These are phyloP conservation scores for Pyrenochaeta sp. DNA, from an alignment of 2,329 filamentous ascomycete genomes.

Conservation along the genomic window DNA sequence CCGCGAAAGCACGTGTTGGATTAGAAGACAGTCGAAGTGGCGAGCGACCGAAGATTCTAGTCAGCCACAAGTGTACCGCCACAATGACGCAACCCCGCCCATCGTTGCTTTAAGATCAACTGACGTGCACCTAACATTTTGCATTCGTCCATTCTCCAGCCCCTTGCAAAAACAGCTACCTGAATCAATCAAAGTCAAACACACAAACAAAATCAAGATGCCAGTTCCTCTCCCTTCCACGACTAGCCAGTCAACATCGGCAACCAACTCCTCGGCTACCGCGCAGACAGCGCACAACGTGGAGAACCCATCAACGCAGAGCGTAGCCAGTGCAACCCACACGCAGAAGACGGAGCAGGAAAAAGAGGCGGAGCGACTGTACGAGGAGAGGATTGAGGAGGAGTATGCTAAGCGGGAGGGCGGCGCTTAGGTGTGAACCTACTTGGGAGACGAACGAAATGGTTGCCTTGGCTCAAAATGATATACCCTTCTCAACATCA, in stretches of 20 bases:
- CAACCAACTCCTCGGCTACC: constrained; percentile 26
- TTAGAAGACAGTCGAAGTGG: constrained; percentile 4
- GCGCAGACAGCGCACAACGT: constrained; percentile 37
- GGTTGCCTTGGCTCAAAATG: not conserved
- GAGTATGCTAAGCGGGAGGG: constrained; percentile 52
- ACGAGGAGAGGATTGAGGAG: constrained; percentile 51
- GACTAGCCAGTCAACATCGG: constrained; percentile 17
- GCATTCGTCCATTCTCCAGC: too few species aligned
- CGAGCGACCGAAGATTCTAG: constrained; percentile 29
- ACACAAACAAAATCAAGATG: constrained; percentile 20
- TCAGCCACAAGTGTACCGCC: constrained; percentile 38
- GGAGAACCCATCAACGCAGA: constrained; percentile 32
- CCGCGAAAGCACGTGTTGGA: not conserved
- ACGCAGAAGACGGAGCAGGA: constrained; percentile 42
- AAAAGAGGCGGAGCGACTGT: constrained; percentile 43
- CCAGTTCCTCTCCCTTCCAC: constrained; percentile 37
- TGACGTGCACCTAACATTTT: not conserved
- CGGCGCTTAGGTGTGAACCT: constrained; percentile 33
- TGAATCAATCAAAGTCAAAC: not conserved
- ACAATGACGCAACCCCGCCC: constrained; percentile 29
- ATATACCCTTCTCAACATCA: not conserved
- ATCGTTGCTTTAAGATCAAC: constrained; percentile 2
- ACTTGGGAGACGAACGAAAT: not conserved
- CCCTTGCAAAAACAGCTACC: not conserved
- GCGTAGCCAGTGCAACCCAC: constrained; percentile 34